Evolutionary conservation across 768 basidiomycete species (phyloP).

Genomic region (Panaeolus cyanescens): DNA sequence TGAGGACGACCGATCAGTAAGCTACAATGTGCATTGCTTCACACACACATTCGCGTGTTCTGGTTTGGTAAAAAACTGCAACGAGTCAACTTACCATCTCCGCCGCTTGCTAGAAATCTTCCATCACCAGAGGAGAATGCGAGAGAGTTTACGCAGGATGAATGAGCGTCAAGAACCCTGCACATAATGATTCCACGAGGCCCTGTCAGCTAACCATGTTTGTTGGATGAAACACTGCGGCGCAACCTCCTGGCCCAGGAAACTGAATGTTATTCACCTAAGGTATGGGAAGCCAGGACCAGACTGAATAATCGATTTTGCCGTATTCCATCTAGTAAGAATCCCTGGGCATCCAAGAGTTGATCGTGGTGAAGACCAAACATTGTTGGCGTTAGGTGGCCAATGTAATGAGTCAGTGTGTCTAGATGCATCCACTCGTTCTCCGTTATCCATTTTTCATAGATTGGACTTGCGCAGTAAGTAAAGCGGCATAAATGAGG

Average conservation of each 20-base stretch:
- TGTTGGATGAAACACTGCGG: slow-evolving; percentile 3
- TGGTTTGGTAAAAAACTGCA: slow-evolving; percentile 5
- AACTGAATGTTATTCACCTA: not conserved
- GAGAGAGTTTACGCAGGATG: slow-evolving; percentile 67
- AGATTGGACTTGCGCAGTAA: not conserved
- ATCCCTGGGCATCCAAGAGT: not conserved
- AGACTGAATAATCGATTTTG: not conserved
- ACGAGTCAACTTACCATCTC: slow-evolving; percentile 59
- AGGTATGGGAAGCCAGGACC: not conserved
- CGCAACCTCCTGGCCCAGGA: not conserved
- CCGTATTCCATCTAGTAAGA: not conserved
- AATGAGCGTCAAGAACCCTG: slow-evolving; percentile 40
- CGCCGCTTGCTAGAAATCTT: slow-evolving; percentile 67
- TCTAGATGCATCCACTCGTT: not conserved
- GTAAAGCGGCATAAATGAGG: not conserved
- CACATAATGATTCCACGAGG: not conserved
- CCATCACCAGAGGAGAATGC: slow-evolving; percentile 62
- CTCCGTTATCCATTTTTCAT: slow-evolving; percentile 2
- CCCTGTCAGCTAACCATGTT: not conserved
- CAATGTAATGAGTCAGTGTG: not conserved
- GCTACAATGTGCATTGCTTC: not conserved
- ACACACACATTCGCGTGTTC: slow-evolving; percentile 2
- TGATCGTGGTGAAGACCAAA: not conserved
- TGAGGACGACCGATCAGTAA: not conserved
- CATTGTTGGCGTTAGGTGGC: not conserved